Percentiles rank a stretch among this genome's conserved stretches.
phyloP scores from a whole-genome alignment of 2,329 filamentous ascomycete species.

The Penicillium digitatum region DNA sequence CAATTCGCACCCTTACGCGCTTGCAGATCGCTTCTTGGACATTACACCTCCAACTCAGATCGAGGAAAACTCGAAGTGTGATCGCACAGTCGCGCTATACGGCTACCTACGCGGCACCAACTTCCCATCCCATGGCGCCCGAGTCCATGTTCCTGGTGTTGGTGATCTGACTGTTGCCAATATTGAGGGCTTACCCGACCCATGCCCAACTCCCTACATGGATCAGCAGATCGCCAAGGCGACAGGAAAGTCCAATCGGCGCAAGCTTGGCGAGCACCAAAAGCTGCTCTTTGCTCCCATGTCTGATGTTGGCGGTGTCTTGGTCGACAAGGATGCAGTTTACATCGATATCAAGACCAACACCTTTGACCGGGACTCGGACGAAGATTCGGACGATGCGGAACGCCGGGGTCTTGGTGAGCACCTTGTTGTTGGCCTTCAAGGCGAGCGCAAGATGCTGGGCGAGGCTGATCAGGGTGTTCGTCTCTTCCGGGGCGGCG shows the following conservation, averaged over 20 bases:
- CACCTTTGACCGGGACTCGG: constrained; percentile 65
- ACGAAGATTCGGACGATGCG: constrained; percentile 57
- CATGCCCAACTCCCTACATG: constrained; percentile 89
- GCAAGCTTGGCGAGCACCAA: constrained; percentile 89
- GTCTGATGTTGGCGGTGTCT: constrained; percentile 92
- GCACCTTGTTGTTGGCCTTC: constrained; percentile 85
- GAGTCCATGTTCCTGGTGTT: constrained; percentile 87
- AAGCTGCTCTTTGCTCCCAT: constrained; percentile 95
- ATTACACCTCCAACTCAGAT: constrained; percentile 89
- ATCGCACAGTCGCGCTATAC: constrained; percentile 84
- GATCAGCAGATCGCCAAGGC: constrained; percentile 81
- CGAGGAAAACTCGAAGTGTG: constrained; percentile 82
- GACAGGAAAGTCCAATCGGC: constrained; percentile 73
- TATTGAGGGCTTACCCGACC: constrained; percentile 86
- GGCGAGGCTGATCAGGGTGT: constrained; percentile 80
- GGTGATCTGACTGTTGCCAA: constrained; percentile 80
- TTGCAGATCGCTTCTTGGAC: constrained; percentile 92
- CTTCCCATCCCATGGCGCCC: constrained; percentile 77
- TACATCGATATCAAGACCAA: constrained; percentile 73
- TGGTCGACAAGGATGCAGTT: constrained; percentile 95
- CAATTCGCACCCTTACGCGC: constrained; percentile 89
- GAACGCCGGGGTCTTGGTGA: constrained; percentile 83
- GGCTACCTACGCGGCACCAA: constrained; percentile 94
- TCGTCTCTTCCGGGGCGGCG: constrained; percentile 76
- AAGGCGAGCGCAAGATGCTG: constrained; percentile 74